phyloP scores from a whole-genome alignment of 768 basidiomycete species.

The Pleurotus eryngii region DNA sequence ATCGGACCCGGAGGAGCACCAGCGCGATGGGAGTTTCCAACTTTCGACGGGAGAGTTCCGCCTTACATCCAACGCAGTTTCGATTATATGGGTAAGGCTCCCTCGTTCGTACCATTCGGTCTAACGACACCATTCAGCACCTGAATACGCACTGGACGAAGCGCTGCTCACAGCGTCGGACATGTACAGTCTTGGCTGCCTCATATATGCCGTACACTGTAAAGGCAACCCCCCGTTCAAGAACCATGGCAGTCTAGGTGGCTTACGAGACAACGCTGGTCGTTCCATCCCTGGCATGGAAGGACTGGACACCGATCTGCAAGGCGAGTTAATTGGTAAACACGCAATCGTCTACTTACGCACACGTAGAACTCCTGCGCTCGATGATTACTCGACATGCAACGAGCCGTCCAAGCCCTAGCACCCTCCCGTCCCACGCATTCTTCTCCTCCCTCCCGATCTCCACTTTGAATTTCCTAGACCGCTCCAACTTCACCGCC shows the following conservation, averaged over 20 bases:
- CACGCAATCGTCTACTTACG: background rate
- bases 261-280: conserved; percentile 67
- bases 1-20: conserved; percentile 63
- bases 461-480: conserved; percentile 93
- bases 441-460: conserved; percentile 97
- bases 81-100: conserved; percentile 84
- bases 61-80: conserved; percentile 86
- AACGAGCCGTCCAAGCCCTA: conserved; percentile 69
- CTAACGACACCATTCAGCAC: conserved; percentile 48
- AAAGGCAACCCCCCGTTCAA: conserved; percentile 85
- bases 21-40: conserved; percentile 87
- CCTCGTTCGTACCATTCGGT: background rate
- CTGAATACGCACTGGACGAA: conserved; percentile 93
- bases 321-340: conserved; percentile 43
- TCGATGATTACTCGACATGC: conserved; percentile 81
- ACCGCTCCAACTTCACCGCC: conserved; percentile 91
- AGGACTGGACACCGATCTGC: conserved; percentile 66
- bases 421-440: conserved; percentile 75
- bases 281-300: conserved; percentile 61
- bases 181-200: conserved; percentile 88
- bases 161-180: conserved; percentile 83
- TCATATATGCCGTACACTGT: conserved; percentile 89
- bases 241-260: conserved; percentile 73
- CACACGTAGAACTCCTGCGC: conserved; percentile 64
- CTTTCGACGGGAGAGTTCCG: conserved; percentile 78